Percentiles rank a stretch among this genome's conserved stretches.
Evolutionary conservation across 106 monocot species (phyloP).

Genomic region (Gastrodia elata): DNA sequence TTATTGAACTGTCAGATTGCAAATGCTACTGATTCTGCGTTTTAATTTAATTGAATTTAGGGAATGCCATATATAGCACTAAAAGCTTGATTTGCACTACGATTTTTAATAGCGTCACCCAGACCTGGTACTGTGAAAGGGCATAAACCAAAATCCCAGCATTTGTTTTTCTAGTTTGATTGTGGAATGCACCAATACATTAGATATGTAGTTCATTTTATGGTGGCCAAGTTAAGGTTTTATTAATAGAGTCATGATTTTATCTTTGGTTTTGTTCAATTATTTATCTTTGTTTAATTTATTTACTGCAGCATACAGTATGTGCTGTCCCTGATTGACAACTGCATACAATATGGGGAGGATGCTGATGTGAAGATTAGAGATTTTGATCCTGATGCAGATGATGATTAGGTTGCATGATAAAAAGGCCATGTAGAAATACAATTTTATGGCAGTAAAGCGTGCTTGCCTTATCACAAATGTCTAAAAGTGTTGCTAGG

Average conservation of each 20-base stretch:
- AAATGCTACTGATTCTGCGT: neutral
- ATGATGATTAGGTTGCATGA: constrained; percentile 32
- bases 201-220: no score
- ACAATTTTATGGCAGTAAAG: no score
- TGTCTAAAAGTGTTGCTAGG: no score
- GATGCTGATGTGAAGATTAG: constrained; percentile 82
- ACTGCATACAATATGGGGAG: constrained; percentile 95
- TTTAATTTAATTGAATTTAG: neutral
- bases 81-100: no score
- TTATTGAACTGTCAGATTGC: neutral
- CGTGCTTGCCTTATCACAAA: no score
- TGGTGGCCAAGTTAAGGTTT: neutral
- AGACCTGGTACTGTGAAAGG: no score
- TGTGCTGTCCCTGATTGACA: constrained; percentile 71
- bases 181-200: no score
- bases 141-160: no score
- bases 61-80: neutral
- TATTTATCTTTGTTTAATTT: neutral
- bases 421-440: neutral
- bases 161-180: no score
- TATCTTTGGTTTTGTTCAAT: neutral
- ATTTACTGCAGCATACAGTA: constrained; percentile 58
- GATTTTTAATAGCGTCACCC: no score
- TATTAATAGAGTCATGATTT: neutral
- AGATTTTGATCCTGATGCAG: constrained; percentile 74